These are phyloP conservation scores for Apiospora rasikravindrae DNA, from an alignment of 2,329 filamentous ascomycete species.

Conservation along the genomic window DNA sequence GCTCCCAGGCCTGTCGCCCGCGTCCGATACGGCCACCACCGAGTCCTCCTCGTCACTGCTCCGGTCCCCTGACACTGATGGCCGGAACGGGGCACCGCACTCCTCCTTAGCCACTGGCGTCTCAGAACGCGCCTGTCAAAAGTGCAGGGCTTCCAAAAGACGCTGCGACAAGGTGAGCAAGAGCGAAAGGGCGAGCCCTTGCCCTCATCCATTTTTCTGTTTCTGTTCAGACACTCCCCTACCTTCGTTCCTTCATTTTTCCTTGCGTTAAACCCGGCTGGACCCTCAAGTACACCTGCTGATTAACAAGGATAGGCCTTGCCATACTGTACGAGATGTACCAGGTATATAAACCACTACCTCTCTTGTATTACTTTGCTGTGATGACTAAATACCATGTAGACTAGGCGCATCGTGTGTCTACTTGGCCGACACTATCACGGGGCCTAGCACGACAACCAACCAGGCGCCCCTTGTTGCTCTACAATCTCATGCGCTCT, in stretches of 20 bases:
- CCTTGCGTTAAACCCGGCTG: neutral
- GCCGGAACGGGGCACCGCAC: constrained; percentile 10
- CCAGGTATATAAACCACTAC: constrained; percentile 31
- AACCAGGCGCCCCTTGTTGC: neutral
- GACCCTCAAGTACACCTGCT: neutral
- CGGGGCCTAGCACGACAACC: neutral
- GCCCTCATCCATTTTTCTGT: neutral
- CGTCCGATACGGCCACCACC: constrained; percentile 20
- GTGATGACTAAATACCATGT: neutral
- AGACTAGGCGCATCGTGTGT: constrained; percentile 41
- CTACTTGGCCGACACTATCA: constrained; percentile 36
- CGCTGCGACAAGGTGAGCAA: constrained; percentile 38
- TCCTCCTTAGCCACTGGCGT: neutral
- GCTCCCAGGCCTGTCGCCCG: constrained; percentile 22
- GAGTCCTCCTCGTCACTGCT: neutral
- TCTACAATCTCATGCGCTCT: constrained; percentile 30
- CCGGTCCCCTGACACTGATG: constrained; percentile 21
- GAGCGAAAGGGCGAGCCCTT: neutral
- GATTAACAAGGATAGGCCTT: constrained; percentile 24
- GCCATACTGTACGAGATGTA: constrained; percentile 39
- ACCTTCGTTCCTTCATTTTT: neutral
- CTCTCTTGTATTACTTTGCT: neutral
- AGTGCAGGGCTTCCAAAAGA: constrained; percentile 40
- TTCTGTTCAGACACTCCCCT: neutral
- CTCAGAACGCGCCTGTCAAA: constrained; percentile 39